Percentiles rank a stretch among this genome's conserved stretches.
phyloP scores from a whole-genome alignment of 2,329 filamentous ascomycete genomes.

The Diaporthe longicolla region DNA sequence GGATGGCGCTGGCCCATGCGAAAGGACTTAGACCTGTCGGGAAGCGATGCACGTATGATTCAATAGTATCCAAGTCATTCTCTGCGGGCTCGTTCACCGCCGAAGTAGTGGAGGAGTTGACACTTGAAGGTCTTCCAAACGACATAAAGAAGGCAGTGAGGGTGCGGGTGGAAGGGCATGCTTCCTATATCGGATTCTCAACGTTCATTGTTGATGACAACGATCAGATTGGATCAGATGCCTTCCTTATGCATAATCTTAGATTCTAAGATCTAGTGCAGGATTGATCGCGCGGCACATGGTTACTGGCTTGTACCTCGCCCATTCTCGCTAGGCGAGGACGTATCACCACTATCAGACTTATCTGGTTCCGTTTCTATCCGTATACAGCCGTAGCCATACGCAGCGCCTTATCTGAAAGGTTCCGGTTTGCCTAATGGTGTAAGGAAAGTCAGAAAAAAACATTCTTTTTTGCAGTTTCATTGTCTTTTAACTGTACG shows the following conservation, averaged over 20 bases:
- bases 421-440: too few species aligned
- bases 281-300: too few species aligned
- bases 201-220: neutral
- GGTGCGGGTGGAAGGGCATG: slow-evolving; percentile 6
- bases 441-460: too few species aligned
- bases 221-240: neutral
- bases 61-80: slow-evolving; percentile 19
- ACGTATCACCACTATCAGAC: too few species aligned
- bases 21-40: slow-evolving; percentile 1
- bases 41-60: slow-evolving; percentile 12
- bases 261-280: neutral
- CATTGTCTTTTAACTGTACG: too few species aligned
- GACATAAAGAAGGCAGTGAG: neutral
- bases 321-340: too few species aligned
- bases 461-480: too few species aligned
- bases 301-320: too few species aligned
- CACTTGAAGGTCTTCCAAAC: neutral
- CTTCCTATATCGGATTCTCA: slow-evolving; percentile 1
- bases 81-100: slow-evolving; percentile 7
- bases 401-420: too few species aligned
- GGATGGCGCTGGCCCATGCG: slow-evolving; percentile 30
- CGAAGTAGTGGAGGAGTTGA: neutral
- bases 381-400: too few species aligned
- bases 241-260: neutral
- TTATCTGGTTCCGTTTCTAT: too few species aligned